Conservation (phyloP, 1,139 yeast genomes). For the Yamadazyma jaroonii region DNA sequence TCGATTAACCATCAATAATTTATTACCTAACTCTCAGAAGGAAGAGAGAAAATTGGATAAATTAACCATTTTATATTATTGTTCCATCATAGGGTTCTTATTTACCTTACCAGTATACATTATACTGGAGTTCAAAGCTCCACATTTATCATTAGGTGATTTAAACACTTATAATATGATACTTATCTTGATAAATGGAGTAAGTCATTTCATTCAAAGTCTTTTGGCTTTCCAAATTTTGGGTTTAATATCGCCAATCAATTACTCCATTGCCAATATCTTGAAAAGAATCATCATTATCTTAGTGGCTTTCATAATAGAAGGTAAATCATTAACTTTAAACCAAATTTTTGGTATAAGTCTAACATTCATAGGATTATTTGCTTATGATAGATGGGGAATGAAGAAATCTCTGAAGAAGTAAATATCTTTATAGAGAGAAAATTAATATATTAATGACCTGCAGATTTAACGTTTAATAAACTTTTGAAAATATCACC, state of each 20-base stretch:
- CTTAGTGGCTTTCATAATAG: slow-evolving; percentile 75
- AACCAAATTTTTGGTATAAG: slow-evolving; percentile 67
- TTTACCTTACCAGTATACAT: slow-evolving; percentile 79
- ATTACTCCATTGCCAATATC: slow-evolving; percentile 87
- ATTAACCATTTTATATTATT: slow-evolving; percentile 76
- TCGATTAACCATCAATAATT: slow-evolving; percentile 50
- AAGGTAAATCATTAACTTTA: slow-evolving; percentile 53
- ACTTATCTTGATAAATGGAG: slow-evolving; percentile 60
- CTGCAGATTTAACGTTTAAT: slow-evolving; percentile 44
- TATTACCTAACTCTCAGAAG: slow-evolving; percentile 20
- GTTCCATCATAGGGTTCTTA: slow-evolving; percentile 76
- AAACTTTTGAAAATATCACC: slow-evolving; percentile 72
- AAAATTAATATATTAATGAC: slow-evolving; percentile 32
- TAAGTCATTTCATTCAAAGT: slow-evolving; percentile 82
- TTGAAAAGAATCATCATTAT: slow-evolving; percentile 86
- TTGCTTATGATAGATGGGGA: slow-evolving; percentile 78
- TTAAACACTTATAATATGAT: slow-evolving; percentile 30
- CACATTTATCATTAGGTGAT: slow-evolving; percentile 28
- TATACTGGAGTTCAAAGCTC: slow-evolving; percentile 54
- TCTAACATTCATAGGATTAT: slow-evolving; percentile 64
- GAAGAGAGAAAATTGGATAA: slow-evolving; percentile 62
- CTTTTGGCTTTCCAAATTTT: slow-evolving; percentile 85
- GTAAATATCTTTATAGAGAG: too few relatives aligned
- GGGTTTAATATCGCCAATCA: slow-evolving; percentile 82
- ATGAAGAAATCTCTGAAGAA: slow-evolving; percentile 1